Conservation (phyloP, 140 eudicot genomes). For the Oenanthe javanica region DNA sequence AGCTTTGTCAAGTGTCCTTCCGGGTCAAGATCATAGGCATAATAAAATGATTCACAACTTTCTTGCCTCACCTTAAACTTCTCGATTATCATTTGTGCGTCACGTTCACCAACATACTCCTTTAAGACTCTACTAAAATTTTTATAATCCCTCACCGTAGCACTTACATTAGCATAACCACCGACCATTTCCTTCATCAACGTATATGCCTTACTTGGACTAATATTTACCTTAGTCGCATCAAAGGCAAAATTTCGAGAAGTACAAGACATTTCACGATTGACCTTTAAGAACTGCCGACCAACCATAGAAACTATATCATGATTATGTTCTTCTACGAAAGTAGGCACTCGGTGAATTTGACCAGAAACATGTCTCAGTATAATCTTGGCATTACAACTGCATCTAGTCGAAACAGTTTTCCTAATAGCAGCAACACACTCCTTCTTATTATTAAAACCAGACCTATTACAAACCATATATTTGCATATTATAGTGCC, state of each 20-base stretch:
- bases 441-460: not conserved
- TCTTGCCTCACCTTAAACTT: not conserved
- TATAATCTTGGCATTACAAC: not conserved
- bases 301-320: not conserved
- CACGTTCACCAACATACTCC: not conserved
- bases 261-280: not conserved
- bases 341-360: not conserved
- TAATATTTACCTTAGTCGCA: not conserved
- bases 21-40: not conserved
- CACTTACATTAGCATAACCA: not conserved
- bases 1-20: not conserved
- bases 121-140: too few relatives aligned
- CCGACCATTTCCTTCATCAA: not conserved
- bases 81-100: not conserved
- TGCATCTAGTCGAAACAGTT: not conserved
- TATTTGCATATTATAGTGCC: too few relatives aligned
- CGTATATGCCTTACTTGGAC: not conserved
- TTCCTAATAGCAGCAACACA: not conserved
- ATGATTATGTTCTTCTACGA: not conserved
- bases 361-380: not conserved
- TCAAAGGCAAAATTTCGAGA: too few relatives aligned
- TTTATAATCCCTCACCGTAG: not conserved
- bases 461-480: not conserved
- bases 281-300: not conserved
- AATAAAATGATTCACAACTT: not conserved